These are phyloP conservation scores for Phytophthora crassamura DNA, from an alignment of 352 stramenopile species.

Conservation along the genomic window DNA sequence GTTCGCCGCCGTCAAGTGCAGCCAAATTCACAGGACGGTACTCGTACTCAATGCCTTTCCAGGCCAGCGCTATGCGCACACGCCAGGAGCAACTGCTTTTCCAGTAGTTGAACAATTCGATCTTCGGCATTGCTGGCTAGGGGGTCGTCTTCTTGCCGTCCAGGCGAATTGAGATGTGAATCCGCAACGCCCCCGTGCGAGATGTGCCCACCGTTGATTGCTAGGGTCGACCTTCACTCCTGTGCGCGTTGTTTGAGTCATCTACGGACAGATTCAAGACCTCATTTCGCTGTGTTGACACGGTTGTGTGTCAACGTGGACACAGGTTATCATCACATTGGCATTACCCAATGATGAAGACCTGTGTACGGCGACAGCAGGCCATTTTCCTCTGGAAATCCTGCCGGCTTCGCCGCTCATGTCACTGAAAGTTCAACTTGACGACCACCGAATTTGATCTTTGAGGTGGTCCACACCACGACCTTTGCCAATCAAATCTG, in stretches of 20 bases:
- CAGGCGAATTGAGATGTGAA: no score
- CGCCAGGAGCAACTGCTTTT: conserved; percentile 91
- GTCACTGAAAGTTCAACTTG: conserved; percentile 5
- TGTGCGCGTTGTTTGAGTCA: background rate
- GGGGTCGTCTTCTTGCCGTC: background rate
- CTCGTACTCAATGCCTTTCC: conserved; percentile 88
- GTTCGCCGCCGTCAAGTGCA: conserved; percentile 55
- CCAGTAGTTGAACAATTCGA: conserved; percentile 84
- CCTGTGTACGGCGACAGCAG: no score
- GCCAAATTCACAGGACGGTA: conserved; percentile 81
- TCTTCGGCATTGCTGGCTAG: conserved; percentile 13
- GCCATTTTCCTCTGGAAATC: no score
- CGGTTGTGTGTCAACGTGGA: no score
- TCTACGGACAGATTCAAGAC: no score
- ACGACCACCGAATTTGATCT: conserved; percentile 5
- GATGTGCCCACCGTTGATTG: conserved; percentile 11
- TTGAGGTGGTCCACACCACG: conserved; percentile 11
- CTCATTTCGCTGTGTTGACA: no score
- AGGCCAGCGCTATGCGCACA: conserved; percentile 88
- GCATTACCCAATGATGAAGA: no score
- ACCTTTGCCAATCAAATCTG: conserved; percentile 7
- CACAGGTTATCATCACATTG: no score
- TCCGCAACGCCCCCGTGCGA: no score
- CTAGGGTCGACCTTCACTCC: conserved; percentile 1
- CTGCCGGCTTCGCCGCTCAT: no score